These are phyloP conservation scores for Closterium sp. DNA, from an alignment of 139 green algal genomes.

Conservation along the genomic window DNA sequence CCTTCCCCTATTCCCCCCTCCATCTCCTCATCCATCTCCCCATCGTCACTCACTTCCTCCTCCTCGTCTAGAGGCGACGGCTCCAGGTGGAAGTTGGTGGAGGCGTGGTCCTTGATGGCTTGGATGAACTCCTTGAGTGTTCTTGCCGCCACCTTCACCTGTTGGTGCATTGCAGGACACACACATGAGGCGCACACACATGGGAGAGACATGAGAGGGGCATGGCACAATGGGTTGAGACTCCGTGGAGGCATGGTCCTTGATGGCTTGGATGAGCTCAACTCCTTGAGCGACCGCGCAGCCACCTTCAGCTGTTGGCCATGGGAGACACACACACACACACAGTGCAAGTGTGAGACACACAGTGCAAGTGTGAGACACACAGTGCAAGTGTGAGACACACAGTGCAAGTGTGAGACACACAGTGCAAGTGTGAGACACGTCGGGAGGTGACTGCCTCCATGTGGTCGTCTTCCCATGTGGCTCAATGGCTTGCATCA, in stretches of 20 bases:
- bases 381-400: no score
- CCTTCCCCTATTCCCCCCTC: neutral
- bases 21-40: neutral
- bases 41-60: neutral
- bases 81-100: neutral
- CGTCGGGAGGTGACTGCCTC: no score
- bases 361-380: no score
- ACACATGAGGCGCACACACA: neutral
- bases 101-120: neutral
- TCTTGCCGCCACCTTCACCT: neutral
- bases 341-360: no score
- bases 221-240: neutral
- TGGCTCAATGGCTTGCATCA: neutral
- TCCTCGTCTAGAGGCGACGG: neutral
- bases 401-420: no score
- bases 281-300: neutral
- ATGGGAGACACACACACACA: neutral
- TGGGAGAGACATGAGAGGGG: neutral
- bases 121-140: neutral
- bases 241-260: neutral
- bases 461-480: neutral
- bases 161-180: no score
- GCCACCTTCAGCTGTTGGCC: neutral
- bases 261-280: neutral
- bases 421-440: no score